Evolutionary conservation across 2,329 filamentous ascomycete species (phyloP).

Genomic region (Escovopsis sp.): DNA sequence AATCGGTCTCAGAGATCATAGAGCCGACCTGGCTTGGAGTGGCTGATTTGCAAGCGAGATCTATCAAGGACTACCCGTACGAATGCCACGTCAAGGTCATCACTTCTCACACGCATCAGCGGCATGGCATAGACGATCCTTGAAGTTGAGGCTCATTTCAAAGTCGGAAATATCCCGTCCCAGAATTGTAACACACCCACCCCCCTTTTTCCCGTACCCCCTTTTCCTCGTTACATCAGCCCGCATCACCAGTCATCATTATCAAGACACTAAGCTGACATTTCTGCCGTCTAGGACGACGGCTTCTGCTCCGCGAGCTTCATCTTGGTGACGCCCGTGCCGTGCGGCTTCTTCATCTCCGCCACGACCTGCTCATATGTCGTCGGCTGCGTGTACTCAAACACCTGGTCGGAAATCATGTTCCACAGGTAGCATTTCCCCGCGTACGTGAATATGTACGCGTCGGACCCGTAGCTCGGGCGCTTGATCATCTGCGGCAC

Average conservation of each 20-base stretch:
- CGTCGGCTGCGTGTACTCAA: constrained; percentile 1
- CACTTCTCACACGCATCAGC: no score
- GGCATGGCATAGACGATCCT: no score
- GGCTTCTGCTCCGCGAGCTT: background rate
- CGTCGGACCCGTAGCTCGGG: background rate
- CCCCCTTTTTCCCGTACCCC: background rate
- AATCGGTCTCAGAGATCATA: no score
- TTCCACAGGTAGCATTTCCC: constrained; percentile 2
- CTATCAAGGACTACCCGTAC: no score
- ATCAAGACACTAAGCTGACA: no score
- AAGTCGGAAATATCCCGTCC: background rate
- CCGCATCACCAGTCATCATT: background rate
- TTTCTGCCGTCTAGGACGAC: background rate
- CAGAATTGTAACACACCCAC: background rate
- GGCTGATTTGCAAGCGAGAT: no score
- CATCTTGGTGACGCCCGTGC: background rate
- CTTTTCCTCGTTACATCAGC: background rate
- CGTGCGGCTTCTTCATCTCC: constrained; percentile 3
- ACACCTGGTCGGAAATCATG: constrained; percentile 2
- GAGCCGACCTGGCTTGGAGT: no score
- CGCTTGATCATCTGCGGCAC: constrained; percentile 2
- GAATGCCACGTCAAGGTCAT: no score
- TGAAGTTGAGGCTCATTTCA: no score
- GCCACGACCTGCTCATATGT: background rate
- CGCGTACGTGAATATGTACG: constrained; percentile 1